Evolutionary conservation across 208 protist genomes (phyloP).

Genomic region (Trichomonas tenax): DNA sequence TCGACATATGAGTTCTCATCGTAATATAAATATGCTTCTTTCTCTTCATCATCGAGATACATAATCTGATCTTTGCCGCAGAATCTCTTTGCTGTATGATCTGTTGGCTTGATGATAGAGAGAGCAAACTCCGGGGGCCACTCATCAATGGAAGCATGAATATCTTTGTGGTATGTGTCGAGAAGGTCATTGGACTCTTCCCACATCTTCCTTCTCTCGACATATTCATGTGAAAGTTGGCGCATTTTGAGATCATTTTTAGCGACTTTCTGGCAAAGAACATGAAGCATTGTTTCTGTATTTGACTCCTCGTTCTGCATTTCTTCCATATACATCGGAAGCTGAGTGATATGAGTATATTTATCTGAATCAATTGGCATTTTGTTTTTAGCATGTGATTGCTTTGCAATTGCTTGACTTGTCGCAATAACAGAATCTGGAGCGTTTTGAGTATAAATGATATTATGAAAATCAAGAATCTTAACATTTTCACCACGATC

Average conservation of each 20-base stretch:
- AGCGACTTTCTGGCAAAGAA: too few species aligned
- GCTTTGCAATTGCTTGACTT: neutral
- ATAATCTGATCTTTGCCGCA: neutral
- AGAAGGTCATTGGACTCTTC: neutral
- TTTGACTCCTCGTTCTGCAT: neutral
- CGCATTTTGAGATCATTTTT: neutral
- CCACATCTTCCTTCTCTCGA: neutral
- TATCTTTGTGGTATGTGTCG: neutral
- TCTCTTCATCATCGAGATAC: slow-evolving; percentile 7
- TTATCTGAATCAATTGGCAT: neutral
- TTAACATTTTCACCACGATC: neutral
- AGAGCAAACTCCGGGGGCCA: neutral
- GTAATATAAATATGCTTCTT: neutral
- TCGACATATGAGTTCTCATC: neutral
- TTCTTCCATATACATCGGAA: neutral
- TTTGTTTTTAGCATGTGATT: neutral
- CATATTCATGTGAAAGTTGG: neutral
- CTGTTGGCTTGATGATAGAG: neutral
- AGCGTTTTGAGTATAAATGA: neutral
- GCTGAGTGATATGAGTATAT: neutral
- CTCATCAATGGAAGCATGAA: neutral
- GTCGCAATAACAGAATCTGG: neutral
- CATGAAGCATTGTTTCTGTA: neutral
- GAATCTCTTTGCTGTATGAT: neutral
- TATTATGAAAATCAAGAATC: neutral